phyloP scores from a whole-genome alignment of 257 asterid genomes.

The Nicotiana knightiana region DNA sequence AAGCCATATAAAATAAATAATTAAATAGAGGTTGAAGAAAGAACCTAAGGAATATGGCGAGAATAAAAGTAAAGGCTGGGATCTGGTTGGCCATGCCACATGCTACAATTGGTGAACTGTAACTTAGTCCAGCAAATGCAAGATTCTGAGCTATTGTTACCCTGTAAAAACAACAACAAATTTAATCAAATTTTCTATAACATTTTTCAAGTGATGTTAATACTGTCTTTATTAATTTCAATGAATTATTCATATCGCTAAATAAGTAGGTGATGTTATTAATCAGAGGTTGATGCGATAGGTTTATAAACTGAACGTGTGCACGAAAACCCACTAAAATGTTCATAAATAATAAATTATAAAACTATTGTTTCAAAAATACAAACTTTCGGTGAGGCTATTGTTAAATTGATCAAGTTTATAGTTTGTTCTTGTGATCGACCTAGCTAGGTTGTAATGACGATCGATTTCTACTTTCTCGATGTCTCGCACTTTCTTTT shows the following conservation, averaged over 20 bases:
- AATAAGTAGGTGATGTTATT: neutral
- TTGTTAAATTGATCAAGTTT: no score
- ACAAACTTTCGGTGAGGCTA: neutral
- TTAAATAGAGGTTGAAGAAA: neutral
- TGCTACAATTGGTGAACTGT: constrained; percentile 80
- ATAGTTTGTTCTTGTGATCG: no score
- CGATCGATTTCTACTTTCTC: neutral
- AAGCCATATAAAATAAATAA: neutral
- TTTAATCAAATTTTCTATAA: neutral
- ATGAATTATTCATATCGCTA: neutral
- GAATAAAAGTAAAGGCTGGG: constrained; percentile 63
- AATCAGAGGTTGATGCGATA: neutral
- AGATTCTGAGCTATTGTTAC: constrained; percentile 64
- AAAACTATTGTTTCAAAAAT: neutral
- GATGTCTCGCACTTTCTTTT: neutral
- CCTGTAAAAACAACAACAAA: constrained; percentile 33
- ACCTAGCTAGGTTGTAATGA: neutral
- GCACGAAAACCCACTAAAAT: neutral
- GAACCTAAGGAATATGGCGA: constrained; percentile 55
- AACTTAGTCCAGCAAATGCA: constrained; percentile 65
- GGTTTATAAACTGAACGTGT: neutral
- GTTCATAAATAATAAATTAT: neutral
- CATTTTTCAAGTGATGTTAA: neutral
- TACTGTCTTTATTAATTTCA: neutral
- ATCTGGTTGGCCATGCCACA: constrained; percentile 62